A percentile compares a stretch with the other conserved stretches of the same genome.
phyloP scores from a whole-genome alignment of 1,284 basidiomycete genomes.

The Apiotrichum sp. region DNA sequence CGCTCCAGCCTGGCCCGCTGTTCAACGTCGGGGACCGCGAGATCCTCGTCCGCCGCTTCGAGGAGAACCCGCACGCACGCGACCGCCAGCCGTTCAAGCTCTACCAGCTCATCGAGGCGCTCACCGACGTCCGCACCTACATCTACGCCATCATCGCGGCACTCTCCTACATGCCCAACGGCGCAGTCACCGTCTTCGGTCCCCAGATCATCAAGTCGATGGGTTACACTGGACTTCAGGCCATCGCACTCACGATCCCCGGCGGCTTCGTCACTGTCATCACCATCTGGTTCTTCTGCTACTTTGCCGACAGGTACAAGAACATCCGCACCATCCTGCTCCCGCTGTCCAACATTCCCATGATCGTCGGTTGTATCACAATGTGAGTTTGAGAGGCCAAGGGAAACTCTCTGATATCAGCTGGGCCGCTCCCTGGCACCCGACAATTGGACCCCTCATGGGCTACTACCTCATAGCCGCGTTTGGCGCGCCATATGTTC shows the following conservation, averaged over 20 bases:
- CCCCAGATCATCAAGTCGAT: constrained; percentile 49
- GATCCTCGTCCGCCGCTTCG: constrained; percentile 43
- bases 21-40: constrained; percentile 43
- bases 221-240: constrained; percentile 48
- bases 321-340: constrained; percentile 47
- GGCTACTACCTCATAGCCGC: constrained; percentile 49
- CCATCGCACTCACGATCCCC: constrained; percentile 48
- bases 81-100: constrained; percentile 39
- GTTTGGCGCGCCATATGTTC: constrained; percentile 52
- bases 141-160: constrained; percentile 48
- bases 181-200: constrained; percentile 49
- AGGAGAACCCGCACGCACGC: constrained; percentile 37
- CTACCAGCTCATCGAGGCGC: constrained; percentile 47
- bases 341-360: constrained; percentile 49
- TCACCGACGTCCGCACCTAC: constrained; percentile 49
- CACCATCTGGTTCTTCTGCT: constrained; percentile 47
- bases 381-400: constrained; percentile 11
- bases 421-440: constrained; percentile 49
- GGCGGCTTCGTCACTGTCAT: constrained; percentile 49
- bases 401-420: constrained; percentile 14
- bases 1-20: constrained; percentile 40
- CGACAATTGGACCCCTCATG: constrained; percentile 48
- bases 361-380: constrained; percentile 48
- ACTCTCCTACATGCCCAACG: constrained; percentile 42
- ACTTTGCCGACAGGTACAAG: constrained; percentile 41